Percentiles rank a stretch among this genome's conserved stretches.
These are phyloP conservation scores for Fomitopsis betulina DNA, from an alignment of 1,284 basidiomycete species.

Conservation along the genomic window DNA sequence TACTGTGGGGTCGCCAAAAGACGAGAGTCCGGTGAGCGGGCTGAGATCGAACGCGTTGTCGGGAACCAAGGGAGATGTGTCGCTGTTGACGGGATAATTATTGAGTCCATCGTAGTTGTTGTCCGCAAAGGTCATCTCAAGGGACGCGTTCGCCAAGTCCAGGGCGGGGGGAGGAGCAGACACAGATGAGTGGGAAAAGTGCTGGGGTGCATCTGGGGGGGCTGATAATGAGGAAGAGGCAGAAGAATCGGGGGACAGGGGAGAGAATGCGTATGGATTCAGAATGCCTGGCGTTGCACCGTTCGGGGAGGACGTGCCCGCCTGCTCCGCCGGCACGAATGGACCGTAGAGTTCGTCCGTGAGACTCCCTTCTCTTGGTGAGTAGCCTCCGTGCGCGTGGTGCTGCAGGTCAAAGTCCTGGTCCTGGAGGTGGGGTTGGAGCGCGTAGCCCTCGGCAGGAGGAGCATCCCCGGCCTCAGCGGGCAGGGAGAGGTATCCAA, in stretches of 20 bases:
- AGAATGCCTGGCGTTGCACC: conserved; percentile 11
- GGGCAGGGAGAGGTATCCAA: conserved; percentile 30
- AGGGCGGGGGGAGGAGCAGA: conserved; percentile 22
- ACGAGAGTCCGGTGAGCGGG: conserved; percentile 16
- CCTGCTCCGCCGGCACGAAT: conserved; percentile 9
- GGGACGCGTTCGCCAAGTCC: conserved; percentile 24
- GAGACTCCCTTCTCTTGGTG: conserved; percentile 15
- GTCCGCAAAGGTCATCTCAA: conserved; percentile 18
- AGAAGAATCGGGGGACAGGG: conserved; percentile 11
- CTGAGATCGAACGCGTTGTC: conserved; percentile 14
- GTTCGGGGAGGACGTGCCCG: conserved; percentile 10
- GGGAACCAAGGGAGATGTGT: conserved; percentile 18
- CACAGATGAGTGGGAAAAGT: conserved; percentile 15
- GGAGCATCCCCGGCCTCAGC: conserved; percentile 33
- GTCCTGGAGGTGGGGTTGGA: conserved; percentile 34
- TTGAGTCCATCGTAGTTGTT: conserved; percentile 10
- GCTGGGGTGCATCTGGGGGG: conserved; percentile 11
- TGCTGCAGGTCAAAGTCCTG: conserved; percentile 27
- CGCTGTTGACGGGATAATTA: conserved; percentile 15
- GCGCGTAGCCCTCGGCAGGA: conserved; percentile 37
- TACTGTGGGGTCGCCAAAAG: conserved; percentile 3
- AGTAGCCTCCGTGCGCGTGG: conserved; percentile 23
- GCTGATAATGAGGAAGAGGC: conserved; percentile 17
- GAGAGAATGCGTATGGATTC: conserved; percentile 8
- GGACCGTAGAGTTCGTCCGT: conserved; percentile 18